Percentiles rank a stretch among this genome's conserved stretches.
Conservation (phyloP, 306 rosid genomes). For the Lotus japonicus region DNA sequence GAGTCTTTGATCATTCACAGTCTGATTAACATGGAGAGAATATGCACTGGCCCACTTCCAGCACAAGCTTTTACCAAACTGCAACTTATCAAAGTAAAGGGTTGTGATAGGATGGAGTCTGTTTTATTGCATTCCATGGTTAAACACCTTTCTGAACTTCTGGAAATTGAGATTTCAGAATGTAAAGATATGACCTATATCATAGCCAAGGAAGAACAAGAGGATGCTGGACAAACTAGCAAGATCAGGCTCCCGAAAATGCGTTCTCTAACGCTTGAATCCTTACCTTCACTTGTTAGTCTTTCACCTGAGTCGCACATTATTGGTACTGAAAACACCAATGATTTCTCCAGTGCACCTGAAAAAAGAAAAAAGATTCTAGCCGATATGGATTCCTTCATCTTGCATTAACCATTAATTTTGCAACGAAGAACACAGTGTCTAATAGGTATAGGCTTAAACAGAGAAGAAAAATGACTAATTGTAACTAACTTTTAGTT, state of each 20-base stretch:
- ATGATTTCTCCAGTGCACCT: no score
- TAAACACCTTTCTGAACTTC: conserved; percentile 20
- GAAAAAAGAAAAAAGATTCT: no score
- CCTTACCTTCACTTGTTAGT: conserved; percentile 28
- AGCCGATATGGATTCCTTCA: no score
- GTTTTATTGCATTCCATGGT: conserved; percentile 30
- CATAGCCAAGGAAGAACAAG: conserved; percentile 3
- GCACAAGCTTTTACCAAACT: conserved; percentile 29
- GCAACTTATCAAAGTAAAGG: conserved; percentile 10
- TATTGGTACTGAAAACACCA: not conserved
- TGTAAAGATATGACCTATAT: conserved; percentile 19
- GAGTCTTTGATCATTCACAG: conserved; percentile 22
- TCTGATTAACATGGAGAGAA: conserved; percentile 29
- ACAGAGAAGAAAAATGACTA: no score
- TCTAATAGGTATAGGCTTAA: not conserved
- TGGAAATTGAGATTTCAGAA: conserved; percentile 30
- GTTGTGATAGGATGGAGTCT: conserved; percentile 28
- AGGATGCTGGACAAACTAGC: not conserved
- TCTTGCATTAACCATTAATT: no score
- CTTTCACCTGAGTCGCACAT: conserved; percentile 6
- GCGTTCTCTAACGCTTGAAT: conserved; percentile 19
- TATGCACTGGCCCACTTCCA: conserved; percentile 26
- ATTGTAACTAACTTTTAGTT: no score
- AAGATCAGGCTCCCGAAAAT: conserved; percentile 16
- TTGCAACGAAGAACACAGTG: not conserved